Percentiles rank a stretch among this genome's conserved stretches.
Evolutionary conservation across 148 eudicot species (phyloP).

Genomic region (Heliosperma pusillum): DNA sequence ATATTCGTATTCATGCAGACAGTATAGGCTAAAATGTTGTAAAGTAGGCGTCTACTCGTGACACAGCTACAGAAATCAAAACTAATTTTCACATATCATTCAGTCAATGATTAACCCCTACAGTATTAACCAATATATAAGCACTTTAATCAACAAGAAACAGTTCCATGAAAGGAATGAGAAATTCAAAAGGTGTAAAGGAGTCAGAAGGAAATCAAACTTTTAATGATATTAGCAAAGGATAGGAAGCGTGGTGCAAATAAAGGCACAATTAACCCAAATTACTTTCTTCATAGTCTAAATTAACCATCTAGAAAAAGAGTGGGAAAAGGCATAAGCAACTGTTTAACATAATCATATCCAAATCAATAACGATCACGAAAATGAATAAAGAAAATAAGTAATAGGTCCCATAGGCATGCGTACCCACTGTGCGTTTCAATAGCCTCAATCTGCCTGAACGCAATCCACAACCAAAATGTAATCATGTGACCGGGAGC

Average conservation of each 20-base stretch:
- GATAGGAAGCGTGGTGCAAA: slow-evolving; percentile 25
- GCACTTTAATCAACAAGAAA: slow-evolving; percentile 14
- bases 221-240: slow-evolving; percentile 18
- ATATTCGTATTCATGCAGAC: neutral
- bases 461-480: slow-evolving; percentile 86
- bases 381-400: slow-evolving; percentile 7
- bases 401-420: slow-evolving; percentile 33
- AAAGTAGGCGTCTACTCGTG: neutral
- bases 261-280: slow-evolving; percentile 20
- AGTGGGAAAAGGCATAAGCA: slow-evolving; percentile 3
- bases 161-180: slow-evolving; percentile 11
- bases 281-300: slow-evolving; percentile 26
- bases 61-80: slow-evolving; percentile 5
- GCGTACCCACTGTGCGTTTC: slow-evolving; percentile 98
- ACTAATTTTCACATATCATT: slow-evolving; percentile 17
- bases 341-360: slow-evolving; percentile 27
- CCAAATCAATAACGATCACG: slow-evolving; percentile 27
- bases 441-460: slow-evolving; percentile 95
- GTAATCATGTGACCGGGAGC: slow-evolving; percentile 94
- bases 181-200: slow-evolving; percentile 26
- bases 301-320: slow-evolving; percentile 18
- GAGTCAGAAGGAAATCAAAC: slow-evolving; percentile 28
- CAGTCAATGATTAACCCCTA: slow-evolving; percentile 16
- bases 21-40: neutral
- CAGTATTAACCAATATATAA: neutral